phyloP scores from a whole-genome alignment of 495 filamentous ascomycete genomes.

The Thozetella sp. region DNA sequence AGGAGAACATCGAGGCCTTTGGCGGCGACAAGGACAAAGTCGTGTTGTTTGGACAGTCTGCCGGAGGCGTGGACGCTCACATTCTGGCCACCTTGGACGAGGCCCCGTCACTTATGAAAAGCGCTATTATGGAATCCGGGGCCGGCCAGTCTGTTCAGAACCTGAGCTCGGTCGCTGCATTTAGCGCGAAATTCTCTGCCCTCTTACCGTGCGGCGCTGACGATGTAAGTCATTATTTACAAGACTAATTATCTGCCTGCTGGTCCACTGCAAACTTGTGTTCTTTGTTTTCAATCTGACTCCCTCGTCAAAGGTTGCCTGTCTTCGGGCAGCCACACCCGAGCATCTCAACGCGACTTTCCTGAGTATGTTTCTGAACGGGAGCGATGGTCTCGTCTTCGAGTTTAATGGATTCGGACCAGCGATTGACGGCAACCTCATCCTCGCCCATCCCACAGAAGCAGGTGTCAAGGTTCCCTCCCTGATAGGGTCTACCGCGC shows the following conservation, averaged over 20 bases:
- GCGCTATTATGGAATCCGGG: slow-evolving; percentile 36
- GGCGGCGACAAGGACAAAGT: slow-evolving; percentile 54
- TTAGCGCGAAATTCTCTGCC: slow-evolving; percentile 22
- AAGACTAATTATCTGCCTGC: neutral
- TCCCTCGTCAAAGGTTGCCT: neutral
- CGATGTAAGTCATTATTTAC: slow-evolving; percentile 17
- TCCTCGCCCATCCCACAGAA: neutral
- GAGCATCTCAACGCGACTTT: neutral
- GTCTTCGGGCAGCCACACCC: neutral
- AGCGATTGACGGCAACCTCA: neutral
- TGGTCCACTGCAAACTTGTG: neutral
- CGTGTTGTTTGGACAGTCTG: slow-evolving; percentile 40
- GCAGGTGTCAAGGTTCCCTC: neutral
- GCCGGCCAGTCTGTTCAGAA: slow-evolving; percentile 22
- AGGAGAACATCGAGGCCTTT: slow-evolving; percentile 55
- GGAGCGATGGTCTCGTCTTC: neutral
- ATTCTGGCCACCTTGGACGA: slow-evolving; percentile 33
- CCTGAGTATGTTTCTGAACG: neutral
- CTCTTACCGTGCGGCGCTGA: slow-evolving; percentile 22
- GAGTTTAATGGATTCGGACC: slow-evolving; percentile 2
- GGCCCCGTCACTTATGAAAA: slow-evolving; percentile 29
- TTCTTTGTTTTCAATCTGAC: neutral
- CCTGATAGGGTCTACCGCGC: neutral
- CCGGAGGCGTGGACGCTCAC: slow-evolving; percentile 34
- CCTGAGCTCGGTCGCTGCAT: slow-evolving; percentile 11